These are phyloP conservation scores for Alternaria sp. DNA, from an alignment of 2,329 filamentous ascomycete genomes.

Conservation along the genomic window DNA sequence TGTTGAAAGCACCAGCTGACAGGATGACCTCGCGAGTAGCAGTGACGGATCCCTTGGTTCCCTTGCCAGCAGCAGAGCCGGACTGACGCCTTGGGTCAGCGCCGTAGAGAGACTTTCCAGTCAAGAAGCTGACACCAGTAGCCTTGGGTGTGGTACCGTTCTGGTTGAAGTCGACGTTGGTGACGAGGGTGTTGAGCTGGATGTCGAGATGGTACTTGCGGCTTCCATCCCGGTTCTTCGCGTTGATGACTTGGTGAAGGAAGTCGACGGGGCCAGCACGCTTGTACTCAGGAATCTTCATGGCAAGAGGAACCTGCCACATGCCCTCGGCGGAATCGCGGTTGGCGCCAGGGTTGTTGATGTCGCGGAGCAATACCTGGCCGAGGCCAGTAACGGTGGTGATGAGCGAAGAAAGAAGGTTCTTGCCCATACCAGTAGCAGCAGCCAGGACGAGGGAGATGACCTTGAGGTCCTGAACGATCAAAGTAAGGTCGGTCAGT, in stretches of 20 bases:
- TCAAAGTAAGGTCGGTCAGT: slow-evolving; percentile 57
- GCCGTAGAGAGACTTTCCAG: slow-evolving; percentile 48
- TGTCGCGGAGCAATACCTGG: slow-evolving; percentile 56
- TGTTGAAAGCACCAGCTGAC: slow-evolving; percentile 63
- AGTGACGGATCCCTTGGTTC: slow-evolving; percentile 33
- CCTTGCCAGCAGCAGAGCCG: slow-evolving; percentile 14
- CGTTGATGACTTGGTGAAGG: slow-evolving; percentile 56
- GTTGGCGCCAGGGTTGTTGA: slow-evolving; percentile 54
- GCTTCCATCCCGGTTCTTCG: slow-evolving; percentile 56
- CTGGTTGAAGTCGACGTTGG: slow-evolving; percentile 69
- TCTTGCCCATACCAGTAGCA: slow-evolving; percentile 57
- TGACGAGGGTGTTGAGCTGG: slow-evolving; percentile 66
- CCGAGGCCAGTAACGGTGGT: slow-evolving; percentile 53
- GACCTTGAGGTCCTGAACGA: slow-evolving; percentile 60
- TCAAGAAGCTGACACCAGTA: slow-evolving; percentile 50
- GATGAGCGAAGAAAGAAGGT: slow-evolving; percentile 40
- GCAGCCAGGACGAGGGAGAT: slow-evolving; percentile 59
- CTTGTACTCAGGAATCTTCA: slow-evolving; percentile 47
- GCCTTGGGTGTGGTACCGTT: slow-evolving; percentile 58
- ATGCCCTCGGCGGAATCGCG: slow-evolving; percentile 58
- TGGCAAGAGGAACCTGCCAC: slow-evolving; percentile 64
- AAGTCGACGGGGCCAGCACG: slow-evolving; percentile 63
- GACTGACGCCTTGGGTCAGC: slow-evolving; percentile 43
- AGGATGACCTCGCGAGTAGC: slow-evolving; percentile 37
- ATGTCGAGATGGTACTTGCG: slow-evolving; percentile 63